phyloP scores from a whole-genome alignment of 2,329 filamentous ascomycete genomes.

The Venturia carpophila region DNA sequence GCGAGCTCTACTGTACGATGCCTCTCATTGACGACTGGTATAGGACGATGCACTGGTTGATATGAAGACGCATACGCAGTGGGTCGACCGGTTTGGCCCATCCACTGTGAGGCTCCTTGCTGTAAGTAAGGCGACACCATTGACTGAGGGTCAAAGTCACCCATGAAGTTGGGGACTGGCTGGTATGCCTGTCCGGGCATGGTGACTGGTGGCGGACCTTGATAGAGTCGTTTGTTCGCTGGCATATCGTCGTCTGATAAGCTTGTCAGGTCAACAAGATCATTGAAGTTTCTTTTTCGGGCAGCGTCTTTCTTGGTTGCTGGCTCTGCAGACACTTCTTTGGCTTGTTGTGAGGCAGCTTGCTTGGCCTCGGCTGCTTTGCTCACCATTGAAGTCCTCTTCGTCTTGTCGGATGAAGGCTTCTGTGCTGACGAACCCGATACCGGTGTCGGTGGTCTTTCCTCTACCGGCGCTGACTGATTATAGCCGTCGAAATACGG shows the following conservation, averaged over 20 bases:
- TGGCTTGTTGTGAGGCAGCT: conserved; percentile 8
- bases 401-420: conserved; percentile 22
- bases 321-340: conserved; percentile 23
- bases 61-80: neutral
- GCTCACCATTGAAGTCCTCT: conserved; percentile 21
- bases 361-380: conserved; percentile 16
- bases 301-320: conserved; percentile 48
- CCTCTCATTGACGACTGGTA: conserved; percentile 10
- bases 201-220: conserved; percentile 8
- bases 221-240: neutral
- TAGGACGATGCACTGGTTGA: conserved; percentile 11
- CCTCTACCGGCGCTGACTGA: neutral
- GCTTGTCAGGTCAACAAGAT: conserved; percentile 46
- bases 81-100: neutral
- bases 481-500: conserved; percentile 16
- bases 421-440: conserved; percentile 25
- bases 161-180: conserved; percentile 10
- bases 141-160: conserved; percentile 8
- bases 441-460: neutral
- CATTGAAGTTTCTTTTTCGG: conserved; percentile 47
- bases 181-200: conserved; percentile 6
- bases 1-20: conserved; percentile 20
- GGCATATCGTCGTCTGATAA: conserved; percentile 37
- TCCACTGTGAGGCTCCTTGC: neutral
- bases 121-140: conserved; percentile 11